These are phyloP conservation scores for Amanita subjunquillea DNA, from an alignment of 768 basidiomycete genomes.

Conservation along the genomic window DNA sequence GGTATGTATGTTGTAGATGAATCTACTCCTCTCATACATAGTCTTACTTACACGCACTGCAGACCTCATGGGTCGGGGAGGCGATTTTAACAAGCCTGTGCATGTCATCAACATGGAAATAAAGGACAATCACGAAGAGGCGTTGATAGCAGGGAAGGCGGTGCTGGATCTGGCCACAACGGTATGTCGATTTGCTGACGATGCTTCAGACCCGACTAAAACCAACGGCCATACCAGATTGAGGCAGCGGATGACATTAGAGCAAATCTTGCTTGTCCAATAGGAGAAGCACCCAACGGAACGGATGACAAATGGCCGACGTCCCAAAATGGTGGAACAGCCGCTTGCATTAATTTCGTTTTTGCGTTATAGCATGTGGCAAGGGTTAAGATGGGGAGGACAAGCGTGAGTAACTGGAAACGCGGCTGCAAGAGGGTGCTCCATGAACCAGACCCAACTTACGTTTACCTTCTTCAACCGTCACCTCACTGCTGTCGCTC, in stretches of 20 bases:
- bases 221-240: slow-evolving; percentile 40
- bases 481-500: no score
- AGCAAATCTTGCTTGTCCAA: slow-evolving; percentile 73
- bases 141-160: slow-evolving; percentile 89
- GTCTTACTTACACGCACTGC: background rate
- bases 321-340: no score
- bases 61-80: slow-evolving; percentile 84
- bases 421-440: no score
- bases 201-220: slow-evolving; percentile 1
- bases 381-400: no score
- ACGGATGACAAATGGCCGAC: no score
- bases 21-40: background rate
- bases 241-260: slow-evolving; percentile 74
- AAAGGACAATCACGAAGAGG: slow-evolving; percentile 99
- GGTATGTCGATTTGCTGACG: slow-evolving; percentile 36
- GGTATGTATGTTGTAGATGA: slow-evolving; percentile 38
- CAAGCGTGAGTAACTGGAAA: no score
- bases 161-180: slow-evolving; percentile 86
- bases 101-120: no score
- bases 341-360: no score
- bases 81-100: slow-evolving; percentile 90
- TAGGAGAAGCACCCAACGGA: slow-evolving; percentile 69
- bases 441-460: no score
- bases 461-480: no score
- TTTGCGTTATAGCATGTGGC: no score